Evolutionary conservation across 1,139 yeast genomes (phyloP).

Genomic region (Geotrichum macrosporum): DNA sequence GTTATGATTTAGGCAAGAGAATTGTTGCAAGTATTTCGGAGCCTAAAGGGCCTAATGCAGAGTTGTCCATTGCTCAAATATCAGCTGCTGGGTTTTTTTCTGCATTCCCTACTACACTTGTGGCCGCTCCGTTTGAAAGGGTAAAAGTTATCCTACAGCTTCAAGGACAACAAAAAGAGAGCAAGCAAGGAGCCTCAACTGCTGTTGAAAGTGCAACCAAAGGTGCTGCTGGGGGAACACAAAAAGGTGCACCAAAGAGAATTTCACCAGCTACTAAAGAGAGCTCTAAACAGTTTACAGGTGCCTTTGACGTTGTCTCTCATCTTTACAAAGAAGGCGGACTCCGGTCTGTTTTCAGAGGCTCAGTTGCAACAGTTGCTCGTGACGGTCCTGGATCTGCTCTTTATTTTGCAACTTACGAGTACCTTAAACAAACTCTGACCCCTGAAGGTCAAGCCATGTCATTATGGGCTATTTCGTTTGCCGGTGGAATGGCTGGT

Average conservation of each 20-base stretch:
- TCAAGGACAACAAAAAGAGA: constrained; percentile 48
- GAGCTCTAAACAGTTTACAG: constrained; percentile 48
- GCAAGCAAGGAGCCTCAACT: constrained; percentile 23
- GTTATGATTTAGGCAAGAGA: constrained; percentile 88
- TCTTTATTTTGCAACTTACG: constrained; percentile 91
- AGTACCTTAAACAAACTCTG: constrained; percentile 61
- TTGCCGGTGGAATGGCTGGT: constrained; percentile 95
- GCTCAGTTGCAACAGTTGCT: constrained; percentile 86
- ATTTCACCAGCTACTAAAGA: too few relatives aligned
- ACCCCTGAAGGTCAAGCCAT: constrained; percentile 49
- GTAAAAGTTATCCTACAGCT: constrained; percentile 91
- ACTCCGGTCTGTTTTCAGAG: constrained; percentile 76
- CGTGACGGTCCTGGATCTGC: constrained; percentile 99
- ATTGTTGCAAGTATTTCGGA: constrained; percentile 47
- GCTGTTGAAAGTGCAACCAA: constrained; percentile 33
- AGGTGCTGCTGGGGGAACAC: too few relatives aligned
- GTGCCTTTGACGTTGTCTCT: constrained; percentile 54
- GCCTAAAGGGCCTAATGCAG: constrained; percentile 22
- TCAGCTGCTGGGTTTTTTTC: constrained; percentile 94
- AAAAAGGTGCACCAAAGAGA: too few relatives aligned
- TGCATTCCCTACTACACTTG: constrained; percentile 89
- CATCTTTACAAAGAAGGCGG: constrained; percentile 82
- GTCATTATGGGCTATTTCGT: constrained; percentile 68
- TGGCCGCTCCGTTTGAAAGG: constrained; percentile 96
- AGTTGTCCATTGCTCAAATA: constrained; percentile 61